These are phyloP conservation scores for Hibiscus trionum DNA, from an alignment of 345 rosid genomes.

Conservation along the genomic window DNA sequence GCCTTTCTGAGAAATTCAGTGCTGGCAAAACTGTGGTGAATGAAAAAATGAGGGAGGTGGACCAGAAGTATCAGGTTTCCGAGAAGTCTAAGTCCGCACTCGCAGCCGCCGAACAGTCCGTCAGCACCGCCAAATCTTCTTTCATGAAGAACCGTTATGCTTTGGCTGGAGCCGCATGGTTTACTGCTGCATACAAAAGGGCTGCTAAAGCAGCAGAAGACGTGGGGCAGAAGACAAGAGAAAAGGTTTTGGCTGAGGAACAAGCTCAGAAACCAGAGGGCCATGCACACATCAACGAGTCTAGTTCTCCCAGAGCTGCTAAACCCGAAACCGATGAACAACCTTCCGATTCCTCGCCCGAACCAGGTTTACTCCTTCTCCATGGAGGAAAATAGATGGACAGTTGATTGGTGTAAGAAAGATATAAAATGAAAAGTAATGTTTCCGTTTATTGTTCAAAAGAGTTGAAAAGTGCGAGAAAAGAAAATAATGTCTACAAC, in stretches of 20 bases:
- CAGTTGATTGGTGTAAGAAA: too few relatives aligned
- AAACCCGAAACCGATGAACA: conserved; percentile 1
- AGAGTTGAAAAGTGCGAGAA: too few relatives aligned
- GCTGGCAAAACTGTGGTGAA: conserved; percentile 67
- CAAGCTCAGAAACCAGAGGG: conserved; percentile 27
- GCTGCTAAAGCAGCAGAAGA: conserved; percentile 86
- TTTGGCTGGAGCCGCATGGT: conserved; percentile 74
- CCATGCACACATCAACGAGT: conserved; percentile 28
- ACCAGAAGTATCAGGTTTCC: conserved; percentile 81
- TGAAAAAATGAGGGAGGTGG: conserved; percentile 74
- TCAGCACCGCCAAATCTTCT: conserved; percentile 64
- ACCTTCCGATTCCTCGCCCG: neutral
- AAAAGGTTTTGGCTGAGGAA: conserved; percentile 64
- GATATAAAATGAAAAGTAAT: too few relatives aligned
- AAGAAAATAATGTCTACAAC: too few relatives aligned
- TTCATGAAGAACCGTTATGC: conserved; percentile 81
- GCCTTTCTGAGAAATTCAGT: conserved; percentile 61
- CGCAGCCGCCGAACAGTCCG: conserved; percentile 80
- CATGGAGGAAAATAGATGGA: too few relatives aligned
- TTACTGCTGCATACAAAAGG: conserved; percentile 64
- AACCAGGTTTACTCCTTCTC: neutral
- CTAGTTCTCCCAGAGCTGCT: conserved; percentile 21
- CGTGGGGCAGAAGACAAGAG: conserved; percentile 76
- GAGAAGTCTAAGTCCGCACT: conserved; percentile 79
- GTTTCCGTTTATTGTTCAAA: too few relatives aligned